Percentiles rank a stretch among this genome's conserved stretches.
These are phyloP conservation scores for Lepidium aucheri DNA, from an alignment of 345 rosid species.

Conservation along the genomic window DNA sequence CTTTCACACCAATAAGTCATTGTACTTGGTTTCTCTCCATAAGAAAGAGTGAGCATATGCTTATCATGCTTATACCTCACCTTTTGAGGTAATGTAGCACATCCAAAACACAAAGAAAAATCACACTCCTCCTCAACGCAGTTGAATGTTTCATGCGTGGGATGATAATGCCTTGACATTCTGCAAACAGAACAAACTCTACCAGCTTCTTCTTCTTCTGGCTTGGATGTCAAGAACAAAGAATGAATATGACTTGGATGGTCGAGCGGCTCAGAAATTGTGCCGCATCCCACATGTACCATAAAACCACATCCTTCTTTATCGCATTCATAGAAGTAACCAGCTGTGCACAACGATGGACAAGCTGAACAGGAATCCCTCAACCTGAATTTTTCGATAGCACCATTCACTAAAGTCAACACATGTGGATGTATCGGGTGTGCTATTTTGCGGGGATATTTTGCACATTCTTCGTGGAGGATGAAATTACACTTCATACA, in stretches of 20 bases:
- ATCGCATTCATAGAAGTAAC: background rate
- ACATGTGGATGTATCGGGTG: background rate
- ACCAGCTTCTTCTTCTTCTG: background rate
- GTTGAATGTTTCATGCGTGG: background rate
- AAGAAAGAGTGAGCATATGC: background rate
- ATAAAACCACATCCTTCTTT: background rate
- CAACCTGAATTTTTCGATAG: no score
- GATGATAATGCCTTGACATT: background rate
- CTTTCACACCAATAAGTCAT: background rate
- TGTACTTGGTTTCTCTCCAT: background rate
- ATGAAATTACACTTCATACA: background rate
- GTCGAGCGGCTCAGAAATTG: background rate
- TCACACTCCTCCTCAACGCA: background rate
- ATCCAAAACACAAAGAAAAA: background rate
- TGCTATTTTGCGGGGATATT: background rate
- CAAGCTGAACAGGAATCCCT: background rate
- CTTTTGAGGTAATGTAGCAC: background rate
- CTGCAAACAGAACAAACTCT: background rate
- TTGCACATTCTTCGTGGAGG: background rate
- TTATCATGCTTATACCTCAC: background rate
- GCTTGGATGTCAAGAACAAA: background rate
- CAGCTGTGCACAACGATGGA: background rate
- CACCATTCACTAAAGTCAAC: background rate
- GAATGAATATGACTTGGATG: background rate
- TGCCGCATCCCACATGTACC: background rate